Percentiles rank a stretch among this genome's conserved stretches.
phyloP scores from a whole-genome alignment of 2,329 filamentous ascomycete genomes.

The Aspergillus felis region DNA sequence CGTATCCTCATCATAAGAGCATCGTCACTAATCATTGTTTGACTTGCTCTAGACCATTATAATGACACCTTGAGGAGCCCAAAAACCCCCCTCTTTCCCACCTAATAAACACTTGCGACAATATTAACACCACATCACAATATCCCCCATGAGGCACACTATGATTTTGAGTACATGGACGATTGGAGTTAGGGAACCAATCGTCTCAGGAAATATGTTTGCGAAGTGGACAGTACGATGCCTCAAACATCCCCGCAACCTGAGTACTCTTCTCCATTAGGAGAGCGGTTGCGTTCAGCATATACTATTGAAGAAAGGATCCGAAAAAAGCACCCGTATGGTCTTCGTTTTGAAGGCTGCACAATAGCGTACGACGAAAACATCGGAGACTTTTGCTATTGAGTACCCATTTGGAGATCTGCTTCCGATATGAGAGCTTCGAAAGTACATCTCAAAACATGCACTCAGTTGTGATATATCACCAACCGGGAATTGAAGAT shows the following conservation, averaged over 20 bases:
- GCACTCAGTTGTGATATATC: background rate
- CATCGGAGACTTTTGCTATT: background rate
- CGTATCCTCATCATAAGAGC: background rate
- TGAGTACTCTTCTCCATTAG: background rate
- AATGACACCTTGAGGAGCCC: constrained; percentile 20
- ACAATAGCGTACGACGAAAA: background rate
- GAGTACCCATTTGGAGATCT: background rate
- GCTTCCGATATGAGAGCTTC: background rate
- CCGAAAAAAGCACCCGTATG: background rate
- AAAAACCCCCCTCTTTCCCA: constrained; percentile 18
- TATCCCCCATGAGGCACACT: background rate
- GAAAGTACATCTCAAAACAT: background rate
- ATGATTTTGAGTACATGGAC: constrained; percentile 1
- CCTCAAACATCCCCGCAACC: background rate
- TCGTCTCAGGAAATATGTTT: background rate
- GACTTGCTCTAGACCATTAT: constrained; percentile 24
- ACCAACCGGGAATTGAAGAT: background rate
- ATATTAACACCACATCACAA: constrained; percentile 3
- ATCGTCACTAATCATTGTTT: constrained; percentile 10
- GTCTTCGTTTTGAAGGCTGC: background rate
- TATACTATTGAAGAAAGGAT: background rate
- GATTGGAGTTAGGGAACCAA: background rate
- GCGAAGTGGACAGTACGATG: background rate
- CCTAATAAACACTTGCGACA: constrained; percentile 13
- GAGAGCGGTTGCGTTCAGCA: background rate